Evolutionary conservation across 306 rosid species (phyloP), one percentile per base, ranked within the genome.

Genomic region (Alnus glutinosa): DNA sequence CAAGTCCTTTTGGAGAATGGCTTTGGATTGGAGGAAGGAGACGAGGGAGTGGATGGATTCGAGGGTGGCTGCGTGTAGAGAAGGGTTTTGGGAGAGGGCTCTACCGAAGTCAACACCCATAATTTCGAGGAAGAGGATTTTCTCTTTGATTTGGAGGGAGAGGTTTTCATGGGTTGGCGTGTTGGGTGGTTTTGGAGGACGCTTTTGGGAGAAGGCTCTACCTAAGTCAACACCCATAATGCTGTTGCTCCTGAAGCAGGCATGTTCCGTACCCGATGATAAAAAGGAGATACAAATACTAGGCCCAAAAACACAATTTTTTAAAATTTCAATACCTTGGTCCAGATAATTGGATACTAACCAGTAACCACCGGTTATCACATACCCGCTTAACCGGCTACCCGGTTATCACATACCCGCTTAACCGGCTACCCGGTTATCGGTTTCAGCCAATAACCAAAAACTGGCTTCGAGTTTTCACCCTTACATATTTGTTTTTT

Each of bases 21-120:
- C 98, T 83, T 87, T 88, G 78, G 97, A 89, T 36, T 87, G 86
- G 81, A 95, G 99, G 79, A 89, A 93, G 71, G 86, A 81, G 80
- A 95, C 79, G 7, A 89, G 73, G 75, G 92, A 88, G 9, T 86
- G 90, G 75, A 95, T 81, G 74, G 92, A 92, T 69, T 86, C 88
- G 63, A 95, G 84, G 3, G 93, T 32, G 1, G 87, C 90, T 12
- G 80, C 18, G 66, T 78, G 91, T 54, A 95, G 96, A 34, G 79
- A 47, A 7, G 97, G 98, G 83, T 95, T 95, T 44, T 71, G 91
- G 54, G 98, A 89, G 2, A 93, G 86, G 19, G 97, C 99, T 59
- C 87, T 95, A 46, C 99, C 97, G 42, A 97, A 78, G 71, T 93
- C 99, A 37, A 95, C 82, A 1, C 98, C 96, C 92, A 95, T 86